Percentiles rank a stretch among this genome's conserved stretches.
These are phyloP conservation scores for Ogataea glucozyma DNA, from an alignment of 805 yeast species.

Conservation along the genomic window DNA sequence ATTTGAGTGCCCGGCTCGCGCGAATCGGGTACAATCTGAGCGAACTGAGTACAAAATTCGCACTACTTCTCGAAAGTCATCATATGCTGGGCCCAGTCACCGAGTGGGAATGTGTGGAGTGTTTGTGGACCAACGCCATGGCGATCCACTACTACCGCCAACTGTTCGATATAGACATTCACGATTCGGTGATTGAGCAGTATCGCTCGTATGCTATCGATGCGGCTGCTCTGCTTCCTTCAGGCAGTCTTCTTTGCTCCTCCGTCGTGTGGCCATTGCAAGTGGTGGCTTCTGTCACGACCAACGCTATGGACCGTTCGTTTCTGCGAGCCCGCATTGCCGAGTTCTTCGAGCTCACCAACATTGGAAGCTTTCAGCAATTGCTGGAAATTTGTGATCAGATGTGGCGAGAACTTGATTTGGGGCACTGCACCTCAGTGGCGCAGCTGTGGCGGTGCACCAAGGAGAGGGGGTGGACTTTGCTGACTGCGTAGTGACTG, in stretches of 20 bases:
- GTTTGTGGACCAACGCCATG: slow-evolving; percentile 14
- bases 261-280: slow-evolving; percentile 14
- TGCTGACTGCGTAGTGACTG: slow-evolving; percentile 12
- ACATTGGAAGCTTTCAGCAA: slow-evolving; percentile 13
- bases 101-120: slow-evolving; percentile 16
- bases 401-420: slow-evolving; percentile 10
- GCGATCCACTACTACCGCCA: slow-evolving; percentile 13
- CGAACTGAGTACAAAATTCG: slow-evolving; percentile 4
- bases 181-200: slow-evolving; percentile 3
- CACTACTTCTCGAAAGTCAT: slow-evolving; percentile 3
- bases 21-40: slow-evolving; percentile 8
- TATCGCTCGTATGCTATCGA: slow-evolving; percentile 4
- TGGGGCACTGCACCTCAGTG: slow-evolving; percentile 5
- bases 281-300: slow-evolving; percentile 6
- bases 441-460: slow-evolving; percentile 9
- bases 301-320: slow-evolving; percentile 2
- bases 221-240: slow-evolving; percentile 4
- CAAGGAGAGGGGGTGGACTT: slow-evolving; percentile 4
- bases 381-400: slow-evolving; percentile 8
- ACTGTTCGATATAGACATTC: slow-evolving; percentile 6
- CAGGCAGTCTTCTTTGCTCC: slow-evolving; percentile 9
- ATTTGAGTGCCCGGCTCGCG: slow-evolving; percentile 1
- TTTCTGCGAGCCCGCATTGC: slow-evolving; percentile 1
- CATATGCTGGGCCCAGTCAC: not conserved
- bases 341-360: slow-evolving; percentile 9